Evolutionary conservation across 805 yeast species (phyloP).

Genomic region (Cyberlindnera euphorbiiphila): DNA sequence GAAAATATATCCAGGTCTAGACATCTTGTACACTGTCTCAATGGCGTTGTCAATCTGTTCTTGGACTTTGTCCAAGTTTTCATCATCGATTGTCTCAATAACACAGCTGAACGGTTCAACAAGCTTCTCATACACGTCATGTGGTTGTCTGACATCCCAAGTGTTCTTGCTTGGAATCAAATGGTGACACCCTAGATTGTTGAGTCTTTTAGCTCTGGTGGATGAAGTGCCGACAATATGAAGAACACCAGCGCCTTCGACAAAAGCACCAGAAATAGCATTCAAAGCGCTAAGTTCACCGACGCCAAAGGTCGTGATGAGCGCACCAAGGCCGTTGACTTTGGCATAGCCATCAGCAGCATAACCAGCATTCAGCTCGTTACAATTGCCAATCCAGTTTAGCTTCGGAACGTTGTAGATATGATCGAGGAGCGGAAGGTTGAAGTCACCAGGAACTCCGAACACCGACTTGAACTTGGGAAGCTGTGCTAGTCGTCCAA

Average conservation of each 20-base stretch:
- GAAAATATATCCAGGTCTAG: conserved; percentile 69
- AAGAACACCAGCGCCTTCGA: conserved; percentile 76
- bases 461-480: conserved; percentile 53
- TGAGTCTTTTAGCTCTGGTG: conserved; percentile 30
- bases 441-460: conserved; percentile 77
- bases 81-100: conserved; percentile 41
- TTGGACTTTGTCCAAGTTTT: conserved; percentile 47
- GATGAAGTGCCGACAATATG: conserved; percentile 83
- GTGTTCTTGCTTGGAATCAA: conserved; percentile 45
- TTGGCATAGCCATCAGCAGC: conserved; percentile 89
- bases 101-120: conserved; percentile 53
- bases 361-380: conserved; percentile 87
- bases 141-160: conserved; percentile 47
- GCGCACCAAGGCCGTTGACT: conserved; percentile 33
- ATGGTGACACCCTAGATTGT: conserved; percentile 42
- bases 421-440: conserved; percentile 61
- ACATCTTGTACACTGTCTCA: conserved; percentile 41
- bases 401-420: conserved; percentile 46
- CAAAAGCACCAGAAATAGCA: conserved; percentile 78
- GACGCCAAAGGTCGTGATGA: conserved; percentile 71
- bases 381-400: conserved; percentile 79
- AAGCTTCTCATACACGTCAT: conserved; percentile 52
- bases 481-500: conserved; percentile 51
- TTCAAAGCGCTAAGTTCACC: conserved; percentile 86
- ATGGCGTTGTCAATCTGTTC: conserved; percentile 61